Conservation (phyloP, 2,329 filamentous ascomycete species). For the Aspergillus puulaauensis region DNA sequence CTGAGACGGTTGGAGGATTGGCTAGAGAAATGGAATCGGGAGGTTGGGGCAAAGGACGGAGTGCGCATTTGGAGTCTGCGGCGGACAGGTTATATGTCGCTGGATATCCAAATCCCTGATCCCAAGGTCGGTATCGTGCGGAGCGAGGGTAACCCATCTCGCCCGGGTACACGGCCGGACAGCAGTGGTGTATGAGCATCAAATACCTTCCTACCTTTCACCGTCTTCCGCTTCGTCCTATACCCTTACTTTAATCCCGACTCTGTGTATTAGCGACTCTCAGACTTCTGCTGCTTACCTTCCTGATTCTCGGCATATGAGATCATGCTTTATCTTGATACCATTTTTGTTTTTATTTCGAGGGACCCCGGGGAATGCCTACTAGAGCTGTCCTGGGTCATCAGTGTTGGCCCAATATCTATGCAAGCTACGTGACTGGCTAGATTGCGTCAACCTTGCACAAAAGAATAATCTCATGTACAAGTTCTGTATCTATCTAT, state of each 20-base stretch:
- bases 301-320: conserved; percentile 17
- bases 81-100: conserved; percentile 79
- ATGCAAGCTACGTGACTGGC: not conserved
- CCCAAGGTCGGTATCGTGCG: conserved; percentile 48
- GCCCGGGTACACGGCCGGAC: conserved; percentile 35
- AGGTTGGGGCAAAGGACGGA: conserved; percentile 57
- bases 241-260: conserved; percentile 15
- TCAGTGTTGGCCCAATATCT: not conserved
- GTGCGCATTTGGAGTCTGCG: conserved; percentile 77
- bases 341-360: conserved; percentile 10
- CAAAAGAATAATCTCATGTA: not conserved
- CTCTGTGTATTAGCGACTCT: conserved; percentile 9
- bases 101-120: conserved; percentile 53
- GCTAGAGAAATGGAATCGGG: conserved; percentile 82
- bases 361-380: not conserved
- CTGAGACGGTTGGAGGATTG: conserved; percentile 72
- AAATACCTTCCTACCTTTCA: conserved; percentile 3
- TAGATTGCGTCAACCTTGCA: not conserved
- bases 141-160: conserved; percentile 33
- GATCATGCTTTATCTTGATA: conserved; percentile 22
- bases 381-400: not conserved
- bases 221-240: conserved; percentile 19
- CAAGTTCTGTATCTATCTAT: not conserved
- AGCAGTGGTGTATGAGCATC: conserved; percentile 27
- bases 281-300: conserved; percentile 15